These are phyloP conservation scores for Adansonia digitata DNA, from an alignment of 345 rosid genomes.

Conservation along the genomic window DNA sequence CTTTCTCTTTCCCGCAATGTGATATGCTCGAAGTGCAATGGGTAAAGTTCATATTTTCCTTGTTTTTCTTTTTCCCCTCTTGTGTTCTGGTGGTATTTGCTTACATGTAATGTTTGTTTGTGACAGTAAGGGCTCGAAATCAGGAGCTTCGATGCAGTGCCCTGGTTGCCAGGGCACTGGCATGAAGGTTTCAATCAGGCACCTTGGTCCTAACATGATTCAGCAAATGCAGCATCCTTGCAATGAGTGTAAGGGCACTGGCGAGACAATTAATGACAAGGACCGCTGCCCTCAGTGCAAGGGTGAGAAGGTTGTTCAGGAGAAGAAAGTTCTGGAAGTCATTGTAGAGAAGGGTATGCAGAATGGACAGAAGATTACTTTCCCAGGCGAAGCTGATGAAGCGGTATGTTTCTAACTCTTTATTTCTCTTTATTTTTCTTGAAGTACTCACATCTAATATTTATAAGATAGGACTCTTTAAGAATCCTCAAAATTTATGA, in stretches of 20 bases:
- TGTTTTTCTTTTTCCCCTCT: no score
- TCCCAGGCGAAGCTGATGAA: constrained; percentile 92
- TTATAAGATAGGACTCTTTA: no score
- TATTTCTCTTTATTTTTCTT: no score
- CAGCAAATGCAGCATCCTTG: constrained; percentile 95
- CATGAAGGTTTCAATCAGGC: constrained; percentile 88
- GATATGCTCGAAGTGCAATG: constrained; percentile 73
- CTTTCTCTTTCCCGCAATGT: constrained; percentile 77
- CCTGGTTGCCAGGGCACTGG: constrained; percentile 81
- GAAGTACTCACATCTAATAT: no score
- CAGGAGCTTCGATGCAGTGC: constrained; percentile 75
- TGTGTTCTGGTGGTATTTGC: not conserved
- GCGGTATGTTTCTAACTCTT: constrained; percentile 55
- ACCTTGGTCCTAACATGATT: constrained; percentile 86
- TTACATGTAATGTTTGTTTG: not conserved
- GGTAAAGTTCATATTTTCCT: constrained; percentile 38
- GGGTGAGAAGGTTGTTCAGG: constrained; percentile 75
- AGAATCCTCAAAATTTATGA: no score
- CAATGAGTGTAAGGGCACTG: constrained; percentile 88
- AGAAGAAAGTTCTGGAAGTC: constrained; percentile 86
- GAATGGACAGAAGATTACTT: constrained; percentile 75
- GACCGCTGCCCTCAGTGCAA: constrained; percentile 80
- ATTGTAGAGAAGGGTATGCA: constrained; percentile 96
- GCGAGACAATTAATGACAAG: constrained; percentile 64
- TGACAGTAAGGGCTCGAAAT: constrained; percentile 83